A percentile compares a stretch with the other conserved stretches of the same genome.
Evolutionary conservation across 805 yeast species (phyloP).

Genomic region (Metschnikowia rubicola): DNA sequence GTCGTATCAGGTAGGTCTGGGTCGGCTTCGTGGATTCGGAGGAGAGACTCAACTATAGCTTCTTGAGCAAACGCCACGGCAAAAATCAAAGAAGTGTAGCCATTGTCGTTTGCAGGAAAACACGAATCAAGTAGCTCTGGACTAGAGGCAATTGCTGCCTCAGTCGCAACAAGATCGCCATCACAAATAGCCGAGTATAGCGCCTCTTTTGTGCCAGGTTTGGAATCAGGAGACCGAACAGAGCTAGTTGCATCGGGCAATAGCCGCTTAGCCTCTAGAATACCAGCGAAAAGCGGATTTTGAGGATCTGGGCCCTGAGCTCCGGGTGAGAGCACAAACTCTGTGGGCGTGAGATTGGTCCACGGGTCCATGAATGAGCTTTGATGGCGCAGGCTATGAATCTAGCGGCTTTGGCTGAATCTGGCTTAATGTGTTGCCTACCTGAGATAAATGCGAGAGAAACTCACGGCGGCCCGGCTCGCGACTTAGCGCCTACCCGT

Average conservation of each 20-base stretch:
- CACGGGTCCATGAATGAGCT: constrained; percentile 4
- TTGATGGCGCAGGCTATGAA: too few relatives aligned
- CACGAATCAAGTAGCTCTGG: constrained; percentile 22
- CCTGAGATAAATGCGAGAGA: too few relatives aligned
- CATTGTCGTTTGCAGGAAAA: constrained; percentile 26
- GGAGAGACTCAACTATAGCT: constrained; percentile 44
- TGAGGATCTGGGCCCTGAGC: constrained; percentile 4
- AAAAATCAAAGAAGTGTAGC: constrained; percentile 40
- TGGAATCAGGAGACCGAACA: too few relatives aligned
- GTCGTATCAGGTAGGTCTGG: constrained; percentile 50
- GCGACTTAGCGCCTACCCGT: too few relatives aligned
- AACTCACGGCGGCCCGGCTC: too few relatives aligned
- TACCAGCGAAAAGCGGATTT: constrained; percentile 9
- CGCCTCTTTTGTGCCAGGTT: neutral
- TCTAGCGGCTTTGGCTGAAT: too few relatives aligned
- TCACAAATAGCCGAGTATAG: constrained; percentile 33
- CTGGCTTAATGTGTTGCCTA: too few relatives aligned
- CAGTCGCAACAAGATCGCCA: constrained; percentile 36
- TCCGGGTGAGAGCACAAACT: constrained; percentile 3
- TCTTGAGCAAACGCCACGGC: constrained; percentile 53
- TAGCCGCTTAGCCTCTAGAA: constrained; percentile 8
- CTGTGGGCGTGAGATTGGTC: constrained; percentile 1
- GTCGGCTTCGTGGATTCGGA: constrained; percentile 43
- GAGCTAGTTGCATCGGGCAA: neutral
- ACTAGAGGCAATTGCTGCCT: constrained; percentile 21